Percentiles rank a stretch among this genome's conserved stretches.
Conservation (phyloP, 805 yeast genomes). For the Nakazawaea molendinolei region DNA sequence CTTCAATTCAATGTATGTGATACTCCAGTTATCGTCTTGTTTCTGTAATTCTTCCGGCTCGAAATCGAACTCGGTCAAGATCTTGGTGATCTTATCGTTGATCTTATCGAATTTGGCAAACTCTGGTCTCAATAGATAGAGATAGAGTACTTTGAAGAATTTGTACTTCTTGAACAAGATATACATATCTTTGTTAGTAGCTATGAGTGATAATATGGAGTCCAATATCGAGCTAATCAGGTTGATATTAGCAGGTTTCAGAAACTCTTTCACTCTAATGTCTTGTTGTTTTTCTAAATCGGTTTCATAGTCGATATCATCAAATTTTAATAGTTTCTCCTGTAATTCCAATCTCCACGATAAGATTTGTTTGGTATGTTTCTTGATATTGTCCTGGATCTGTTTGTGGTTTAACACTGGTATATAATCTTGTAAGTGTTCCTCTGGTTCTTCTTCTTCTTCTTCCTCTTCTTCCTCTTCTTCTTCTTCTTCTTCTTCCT, state of each 20-base stretch:
- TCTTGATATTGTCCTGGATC: conserved; percentile 2
- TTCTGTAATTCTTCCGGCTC: not conserved
- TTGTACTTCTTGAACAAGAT: conserved; percentile 8
- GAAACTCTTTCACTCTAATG: not conserved
- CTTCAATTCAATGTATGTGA: not conserved
- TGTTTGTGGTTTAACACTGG: conserved; percentile 3
- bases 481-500: conserved; percentile 15
- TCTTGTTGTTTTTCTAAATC: not conserved
- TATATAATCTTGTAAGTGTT: conserved; percentile 1
- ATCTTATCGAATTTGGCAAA: not conserved
- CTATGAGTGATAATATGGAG: not conserved
- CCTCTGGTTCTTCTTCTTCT: not conserved
- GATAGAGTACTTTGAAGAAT: conserved; percentile 6
- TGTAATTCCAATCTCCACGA: conserved; percentile 6
- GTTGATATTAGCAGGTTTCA: not conserved
- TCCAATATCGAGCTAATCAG: not conserved
- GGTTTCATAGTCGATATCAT: not conserved
- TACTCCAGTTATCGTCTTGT: conserved; percentile 4
- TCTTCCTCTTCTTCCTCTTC: conserved; percentile 16
- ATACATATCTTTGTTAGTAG: not conserved
- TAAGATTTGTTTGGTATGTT: not conserved
- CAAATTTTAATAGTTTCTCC: not conserved
- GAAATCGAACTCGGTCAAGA: not conserved
- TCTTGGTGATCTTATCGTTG: conserved; percentile 1
- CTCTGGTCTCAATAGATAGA: conserved; percentile 1